Evolutionary conservation across 78 protist genomes (phyloP).

Genomic region (Cavenderia fasciculata): DNA sequence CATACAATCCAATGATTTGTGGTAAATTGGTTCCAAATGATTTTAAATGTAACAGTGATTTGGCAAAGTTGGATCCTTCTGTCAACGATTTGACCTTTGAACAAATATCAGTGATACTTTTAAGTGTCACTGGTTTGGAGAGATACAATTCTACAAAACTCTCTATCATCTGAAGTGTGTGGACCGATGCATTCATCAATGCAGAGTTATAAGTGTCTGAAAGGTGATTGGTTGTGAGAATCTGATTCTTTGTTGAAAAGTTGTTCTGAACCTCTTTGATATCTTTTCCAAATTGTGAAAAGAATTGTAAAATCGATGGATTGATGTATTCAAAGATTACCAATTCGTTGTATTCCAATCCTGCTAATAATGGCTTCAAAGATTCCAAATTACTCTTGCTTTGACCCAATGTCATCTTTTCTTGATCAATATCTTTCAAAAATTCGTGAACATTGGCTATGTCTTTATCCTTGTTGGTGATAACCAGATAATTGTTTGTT

Average conservation of each 20-base stretch:
- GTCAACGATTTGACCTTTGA: not conserved
- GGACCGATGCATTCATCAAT: constrained; percentile 17
- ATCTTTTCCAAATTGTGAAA: not conserved
- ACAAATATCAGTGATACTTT: not conserved
- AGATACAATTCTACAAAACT: not conserved
- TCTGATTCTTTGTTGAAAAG: not conserved
- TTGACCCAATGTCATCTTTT: not conserved
- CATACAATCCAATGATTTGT: constrained; percentile 13
- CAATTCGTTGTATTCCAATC: not conserved
- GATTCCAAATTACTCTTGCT: not conserved
- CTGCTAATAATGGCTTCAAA: not conserved
- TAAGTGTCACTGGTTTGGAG: not conserved
- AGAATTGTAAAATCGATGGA: not conserved
- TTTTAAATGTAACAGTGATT: not conserved
- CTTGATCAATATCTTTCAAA: not conserved
- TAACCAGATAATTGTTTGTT: not conserved
- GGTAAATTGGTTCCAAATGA: not conserved
- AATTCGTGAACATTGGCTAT: not conserved
- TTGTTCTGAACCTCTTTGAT: no score
- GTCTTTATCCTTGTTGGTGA: not conserved
- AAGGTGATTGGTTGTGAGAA: constrained; percentile 22
- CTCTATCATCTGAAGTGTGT: not conserved
- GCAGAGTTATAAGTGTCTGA: not conserved
- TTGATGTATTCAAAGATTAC: not conserved
- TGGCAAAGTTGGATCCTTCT: not conserved